phyloP scores from a whole-genome alignment of 139 green algal species.

The Medakamo hakoo region DNA sequence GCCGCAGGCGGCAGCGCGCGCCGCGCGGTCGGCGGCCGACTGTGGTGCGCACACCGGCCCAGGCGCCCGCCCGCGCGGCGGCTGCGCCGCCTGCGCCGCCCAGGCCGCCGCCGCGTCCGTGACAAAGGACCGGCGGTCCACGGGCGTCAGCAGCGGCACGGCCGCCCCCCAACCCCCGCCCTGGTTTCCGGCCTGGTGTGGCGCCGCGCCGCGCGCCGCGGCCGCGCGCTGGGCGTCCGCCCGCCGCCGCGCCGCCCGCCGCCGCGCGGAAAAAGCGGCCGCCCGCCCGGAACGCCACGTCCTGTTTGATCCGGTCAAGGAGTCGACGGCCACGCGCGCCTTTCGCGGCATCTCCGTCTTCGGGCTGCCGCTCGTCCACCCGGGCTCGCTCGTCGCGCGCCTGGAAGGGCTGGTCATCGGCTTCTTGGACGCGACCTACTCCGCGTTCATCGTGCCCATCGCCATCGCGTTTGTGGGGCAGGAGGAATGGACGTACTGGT shows the following conservation, averaged over 20 bases:
- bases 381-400: neutral
- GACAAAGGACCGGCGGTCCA: neutral
- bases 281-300: neutral
- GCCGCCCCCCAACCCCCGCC: too few relatives aligned
- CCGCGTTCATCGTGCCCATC: constrained; percentile 11
- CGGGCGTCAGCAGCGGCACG: too few relatives aligned
- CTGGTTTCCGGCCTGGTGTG: too few relatives aligned
- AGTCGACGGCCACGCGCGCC: neutral
- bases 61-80: neutral
- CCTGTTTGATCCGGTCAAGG: neutral
- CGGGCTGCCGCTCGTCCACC: neutral
- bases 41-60: neutral
- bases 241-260: too few relatives aligned
- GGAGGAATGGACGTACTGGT: neutral
- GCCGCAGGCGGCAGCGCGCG: too few relatives aligned
- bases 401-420: constrained; percentile 2
- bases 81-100: neutral
- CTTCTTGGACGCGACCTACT: constrained; percentile 8
- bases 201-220: too few relatives aligned
- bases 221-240: too few relatives aligned
- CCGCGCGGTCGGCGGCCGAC: too few relatives aligned
- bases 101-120: neutral
- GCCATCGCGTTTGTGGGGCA: constrained; percentile 3
- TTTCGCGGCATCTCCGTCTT: neutral
- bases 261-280: too few relatives aligned